Base-by-base conservation (phyloP, 495 filamentous ascomycete species). In the Amniculicola lignicola region DNA sequence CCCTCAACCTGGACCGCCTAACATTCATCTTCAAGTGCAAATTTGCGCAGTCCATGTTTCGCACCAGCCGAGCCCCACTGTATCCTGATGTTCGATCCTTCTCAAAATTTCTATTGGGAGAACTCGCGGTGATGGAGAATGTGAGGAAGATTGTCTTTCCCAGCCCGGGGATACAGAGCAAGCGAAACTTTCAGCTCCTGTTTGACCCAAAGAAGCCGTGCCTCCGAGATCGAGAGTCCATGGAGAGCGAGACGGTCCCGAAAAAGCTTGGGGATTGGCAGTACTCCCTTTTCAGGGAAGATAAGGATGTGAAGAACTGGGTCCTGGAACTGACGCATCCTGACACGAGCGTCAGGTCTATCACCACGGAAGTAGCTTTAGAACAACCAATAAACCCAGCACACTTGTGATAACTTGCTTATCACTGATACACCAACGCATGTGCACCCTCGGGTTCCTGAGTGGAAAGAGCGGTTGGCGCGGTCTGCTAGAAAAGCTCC, bases 311-410 rank as follows among this genome's bases (percentile, higher is more conserved):
- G 18, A 39, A 24, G 23, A 48, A 2, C 12, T 55, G 52, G 52
- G 48, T 18, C n/a, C 35, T 55, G 10, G 52, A 55, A 23, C 41
- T 55, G 33, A 48, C 42, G 29, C 52, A 55, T 28, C 52, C 52
- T n/a, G n/a, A n/a, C n/a, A n/a, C n/a, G n/a, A n/a, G n/a, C n/a
- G n/a, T n/a, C n/a, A n/a, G n/a, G n/a, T n/a, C n/a, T n/a, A n/a
- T n/a, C n/a, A n/a, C n/a, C n/a, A n/a, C n/a, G n/a, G n/a, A n/a
- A n/a, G n/a, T n/a, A n/a, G n/a, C n/a, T n/a, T n/a, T n/a, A n/a
- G n/a, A n/a, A n/a, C n/a, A n/a, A n/a, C n/a, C n/a, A n/a, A n/a
- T n/a, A n/a, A n/a, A n/a, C n/a, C n/a, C n/a, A n/a, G n/a, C n/a
- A n/a, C n/a, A n/a, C n/a, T n/a, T n/a, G n/a, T n/a, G n/a, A n/a